These are phyloP conservation scores for Dryas drummondii DNA, from an alignment of 306 rosid species.

Conservation along the genomic window DNA sequence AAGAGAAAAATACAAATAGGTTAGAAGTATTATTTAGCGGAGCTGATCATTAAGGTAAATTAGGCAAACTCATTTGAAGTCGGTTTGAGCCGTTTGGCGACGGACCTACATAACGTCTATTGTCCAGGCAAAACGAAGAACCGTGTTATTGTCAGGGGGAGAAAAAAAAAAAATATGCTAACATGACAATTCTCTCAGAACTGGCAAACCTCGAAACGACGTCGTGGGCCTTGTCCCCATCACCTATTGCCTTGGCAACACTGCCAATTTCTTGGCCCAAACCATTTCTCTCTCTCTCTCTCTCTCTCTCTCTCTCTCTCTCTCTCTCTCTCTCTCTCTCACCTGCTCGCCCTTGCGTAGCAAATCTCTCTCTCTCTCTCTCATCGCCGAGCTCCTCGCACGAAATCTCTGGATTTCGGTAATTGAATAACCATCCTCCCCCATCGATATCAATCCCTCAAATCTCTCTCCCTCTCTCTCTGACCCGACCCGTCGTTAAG, in stretches of 20 bases:
- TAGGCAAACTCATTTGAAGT: no score
- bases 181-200: no score
- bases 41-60: no score
- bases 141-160: no score
- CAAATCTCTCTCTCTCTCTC: constrained; percentile 29
- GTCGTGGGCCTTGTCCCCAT: constrained; percentile 40
- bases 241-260: constrained; percentile 32
- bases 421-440: constrained; percentile 28
- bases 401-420: constrained; percentile 58
- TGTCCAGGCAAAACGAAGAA: no score
- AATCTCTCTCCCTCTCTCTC: constrained; percentile 23
- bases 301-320: constrained; percentile 12
- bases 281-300: constrained; percentile 20
- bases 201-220: constrained; percentile 27
- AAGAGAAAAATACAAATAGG: no score
- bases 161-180: no score
- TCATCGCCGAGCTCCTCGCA: constrained; percentile 65
- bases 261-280: constrained; percentile 34
- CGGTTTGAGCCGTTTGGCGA: no score
- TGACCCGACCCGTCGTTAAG: not conserved
- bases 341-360: constrained; percentile 25
- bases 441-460: constrained; percentile 48
- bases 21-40: no score
- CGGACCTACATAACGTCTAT: no score
- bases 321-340: constrained; percentile 9